Evolutionary conservation across 2,329 filamentous ascomycete genomes (phyloP), one percentile per base, ranked within the genome.

Genomic region (Claviceps lovelessii): DNA sequence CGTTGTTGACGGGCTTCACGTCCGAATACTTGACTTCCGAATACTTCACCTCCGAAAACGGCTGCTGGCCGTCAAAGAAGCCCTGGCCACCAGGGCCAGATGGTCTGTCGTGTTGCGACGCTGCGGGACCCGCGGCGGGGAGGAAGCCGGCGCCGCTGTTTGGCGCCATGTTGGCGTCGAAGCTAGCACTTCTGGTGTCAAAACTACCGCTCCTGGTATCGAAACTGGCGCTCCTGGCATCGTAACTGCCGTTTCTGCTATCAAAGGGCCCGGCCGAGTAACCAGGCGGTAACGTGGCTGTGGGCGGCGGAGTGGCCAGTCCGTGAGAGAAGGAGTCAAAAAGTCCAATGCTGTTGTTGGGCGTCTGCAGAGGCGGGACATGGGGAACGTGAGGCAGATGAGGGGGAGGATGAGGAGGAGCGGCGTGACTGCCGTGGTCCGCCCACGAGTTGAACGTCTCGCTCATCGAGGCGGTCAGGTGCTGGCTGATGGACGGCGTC

Each of bases 381-480:
- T 70, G 68, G 9, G 68, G 62, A 45, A 69, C 52, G 39, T 58
- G 58, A 53, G 58, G 35, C 15, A 17, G 3, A 41, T 41, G 37
- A 15, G 37, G 15, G 7, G 15, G 15, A 41, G 15, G 39, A n/a
- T n/a, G n/a, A 17, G 39, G 15, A 39, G 37, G 59, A 29, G 62
- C 60, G 48, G n/a, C 46, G 39, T 49, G 50, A 39, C 49, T 29
- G 41, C 54, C 65, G 8, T 70, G 66, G 17, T 76, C 72, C 73
- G 77, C 72, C 73, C 77, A 80, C 5, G 72, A 66, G 62, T 69
- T 72, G 57, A 81, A 76, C 54, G 77, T 78, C 66, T 83, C 80
- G 55, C 73, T 78, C 77, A 81, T 81, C 41, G 71, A 70, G 0
- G 78, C 75, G 48, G 72, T 72, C 55, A 80, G 64, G 57, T 80